Evolutionary conservation across 2,329 filamentous ascomycete genomes (phyloP), one percentile per base, ranked within the genome.

Genomic region (Sclerotinia nivalis): DNA sequence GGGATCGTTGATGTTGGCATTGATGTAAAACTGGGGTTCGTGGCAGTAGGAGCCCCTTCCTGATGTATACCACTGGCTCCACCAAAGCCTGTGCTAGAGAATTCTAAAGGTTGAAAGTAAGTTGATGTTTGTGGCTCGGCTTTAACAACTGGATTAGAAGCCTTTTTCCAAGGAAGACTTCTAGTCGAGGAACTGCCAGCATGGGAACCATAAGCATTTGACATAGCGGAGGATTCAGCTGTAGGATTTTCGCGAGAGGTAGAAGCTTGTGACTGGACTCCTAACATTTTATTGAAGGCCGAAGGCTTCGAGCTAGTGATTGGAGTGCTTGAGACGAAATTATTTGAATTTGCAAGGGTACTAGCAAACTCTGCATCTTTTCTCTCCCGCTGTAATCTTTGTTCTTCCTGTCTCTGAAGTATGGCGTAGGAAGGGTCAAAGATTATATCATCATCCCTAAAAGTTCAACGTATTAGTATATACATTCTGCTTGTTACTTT

Each of bases 311-410:
- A 69, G 52, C 25, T 47, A 20, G 52, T 64, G 34, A n/a, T 13
- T 20, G 68, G 45, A 34, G 47, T 58, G 60, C 25, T 43, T 60
- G 10, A 70, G 40, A 43, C 68, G 37, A 28, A 49, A 15, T n/a
- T 25, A 20, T 47, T 59, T 20, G 69, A 47, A 50, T 72, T 68
- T 61, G 71, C 70, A 43, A 81, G 65, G 22, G 59, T 71, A 25
- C 75, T 75, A 37, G 79, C 79, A 71, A 76, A 74, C 40, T 78
- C 77, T 68, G 72, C 77, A 70, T 81, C 81, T 20, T 77, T 72
- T 62, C 79, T 80, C 45, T 78, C 77, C 50, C 78, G 79, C 67
- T 78, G 74, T 52, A 78, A 79, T 66, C 78, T 78, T 37, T 82
- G 81, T 66, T 81, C 83, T 73, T 47, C 81, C 74, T 67, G 81